A percentile compares a stretch with the other conserved stretches of the same genome.
Conservation (phyloP, 208 protist genomes). For the Leishmania gerbilli region DNA sequence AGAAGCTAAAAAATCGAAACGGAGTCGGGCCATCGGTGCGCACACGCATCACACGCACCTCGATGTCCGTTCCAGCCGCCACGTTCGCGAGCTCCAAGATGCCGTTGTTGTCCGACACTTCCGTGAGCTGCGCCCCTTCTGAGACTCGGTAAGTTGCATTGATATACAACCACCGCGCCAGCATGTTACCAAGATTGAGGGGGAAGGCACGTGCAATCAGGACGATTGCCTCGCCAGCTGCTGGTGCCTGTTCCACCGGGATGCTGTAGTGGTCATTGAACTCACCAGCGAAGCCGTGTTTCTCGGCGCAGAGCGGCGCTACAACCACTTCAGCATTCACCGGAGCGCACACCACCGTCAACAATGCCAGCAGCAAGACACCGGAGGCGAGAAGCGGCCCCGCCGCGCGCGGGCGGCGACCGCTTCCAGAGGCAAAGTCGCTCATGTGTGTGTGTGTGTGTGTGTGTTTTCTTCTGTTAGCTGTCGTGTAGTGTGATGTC, state of each 20-base stretch:
- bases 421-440: background rate
- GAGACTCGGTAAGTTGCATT: conserved; percentile 59
- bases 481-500: background rate
- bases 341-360: background rate
- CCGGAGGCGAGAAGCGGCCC: background rate
- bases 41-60: conserved; percentile 58
- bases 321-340: conserved; percentile 1
- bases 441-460: background rate
- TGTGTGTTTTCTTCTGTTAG: background rate
- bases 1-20: conserved; percentile 81
- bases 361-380: background rate
- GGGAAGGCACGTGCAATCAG: conserved; percentile 59
- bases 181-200: conserved; percentile 25
- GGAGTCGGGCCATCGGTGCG: conserved; percentile 59
- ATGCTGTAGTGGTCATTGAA: conserved; percentile 65
- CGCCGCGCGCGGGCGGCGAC: background rate
- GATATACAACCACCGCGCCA: conserved; percentile 55
- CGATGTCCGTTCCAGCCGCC: conserved; percentile 48
- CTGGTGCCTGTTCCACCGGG: conserved; percentile 39
- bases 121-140: conserved; percentile 31
- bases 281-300: conserved; percentile 76
- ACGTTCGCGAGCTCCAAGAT: conserved; percentile 57
- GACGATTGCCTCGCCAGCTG: conserved; percentile 51
- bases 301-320: conserved; percentile 54
- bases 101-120: conserved; percentile 57